A percentile compares a stretch with the other conserved stretches of the same genome.
Evolutionary conservation across 306 rosid genomes (phyloP).

Genomic region (Heteromeles arbutifolia): DNA sequence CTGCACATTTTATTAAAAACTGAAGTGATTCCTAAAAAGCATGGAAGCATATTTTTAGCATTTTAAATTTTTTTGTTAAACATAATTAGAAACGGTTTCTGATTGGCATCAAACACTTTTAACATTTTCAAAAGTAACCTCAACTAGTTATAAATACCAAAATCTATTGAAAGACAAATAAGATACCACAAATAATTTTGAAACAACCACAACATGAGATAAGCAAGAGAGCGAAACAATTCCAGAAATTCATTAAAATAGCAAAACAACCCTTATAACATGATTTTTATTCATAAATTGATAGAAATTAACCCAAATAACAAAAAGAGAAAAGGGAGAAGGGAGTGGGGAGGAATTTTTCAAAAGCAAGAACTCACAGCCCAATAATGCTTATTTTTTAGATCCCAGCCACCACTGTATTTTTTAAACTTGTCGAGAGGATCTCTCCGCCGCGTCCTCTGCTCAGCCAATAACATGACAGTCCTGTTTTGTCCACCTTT

Average conservation of each 20-base stretch:
- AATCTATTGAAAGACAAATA: too few relatives aligned
- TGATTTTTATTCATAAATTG: not conserved
- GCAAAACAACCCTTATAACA: not conserved
- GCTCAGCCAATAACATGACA: conserved; percentile 42
- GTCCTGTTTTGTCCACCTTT: conserved; percentile 25
- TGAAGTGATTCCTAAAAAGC: not conserved
- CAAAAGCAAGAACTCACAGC: conserved; percentile 34
- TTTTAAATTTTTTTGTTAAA: too few relatives aligned
- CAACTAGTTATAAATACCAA: not conserved
- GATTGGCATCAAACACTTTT: too few relatives aligned
- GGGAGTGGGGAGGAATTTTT: too few relatives aligned
- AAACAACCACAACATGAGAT: not conserved
- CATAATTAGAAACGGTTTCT: too few relatives aligned
- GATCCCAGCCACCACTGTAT: conserved; percentile 82
- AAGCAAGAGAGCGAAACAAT: not conserved
- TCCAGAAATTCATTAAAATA: not conserved
- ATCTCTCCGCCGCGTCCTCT: conserved; percentile 51
- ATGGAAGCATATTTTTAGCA: too few relatives aligned
- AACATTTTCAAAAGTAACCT: not conserved
- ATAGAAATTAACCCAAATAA: not conserved
- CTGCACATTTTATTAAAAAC: too few relatives aligned
- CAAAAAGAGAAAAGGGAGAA: not conserved
- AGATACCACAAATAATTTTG: not conserved
- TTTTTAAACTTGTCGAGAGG: conserved; percentile 29
- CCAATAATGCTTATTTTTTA: conserved; percentile 43